Evolutionary conservation across 345 rosid genomes (phyloP).

Genomic region (Populus ilicifolia): DNA sequence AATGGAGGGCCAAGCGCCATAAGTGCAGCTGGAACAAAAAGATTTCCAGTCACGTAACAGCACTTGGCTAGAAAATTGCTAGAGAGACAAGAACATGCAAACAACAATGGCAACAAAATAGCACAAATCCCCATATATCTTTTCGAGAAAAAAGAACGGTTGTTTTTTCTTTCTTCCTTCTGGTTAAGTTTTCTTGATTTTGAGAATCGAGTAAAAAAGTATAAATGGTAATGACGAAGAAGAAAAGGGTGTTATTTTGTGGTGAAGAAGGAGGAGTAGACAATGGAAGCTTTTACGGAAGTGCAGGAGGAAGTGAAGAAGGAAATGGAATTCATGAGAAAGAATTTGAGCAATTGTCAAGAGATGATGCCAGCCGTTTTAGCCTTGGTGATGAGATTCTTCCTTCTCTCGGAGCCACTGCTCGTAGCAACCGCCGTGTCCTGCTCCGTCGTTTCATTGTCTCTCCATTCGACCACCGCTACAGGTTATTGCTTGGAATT

Average conservation of each 20-base stretch:
- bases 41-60: background rate
- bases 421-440: conserved; percentile 33
- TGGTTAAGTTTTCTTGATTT: background rate
- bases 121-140: background rate
- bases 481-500: conserved; percentile 39
- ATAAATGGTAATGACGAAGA: background rate
- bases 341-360: conserved; percentile 24
- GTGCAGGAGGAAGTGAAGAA: background rate
- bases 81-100: background rate
- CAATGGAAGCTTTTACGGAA: background rate
- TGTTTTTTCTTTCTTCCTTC: background rate
- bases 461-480: conserved; percentile 64
- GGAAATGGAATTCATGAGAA: background rate
- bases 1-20: background rate
- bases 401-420: conserved; percentile 67
- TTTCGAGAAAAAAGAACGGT: background rate
- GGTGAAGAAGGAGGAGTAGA: background rate
- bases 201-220: too few relatives aligned
- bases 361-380: conserved; percentile 50
- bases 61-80: background rate
- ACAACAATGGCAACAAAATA: background rate
- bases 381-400: conserved; percentile 59
- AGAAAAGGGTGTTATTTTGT: conserved; percentile 7
- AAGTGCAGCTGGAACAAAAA: background rate
- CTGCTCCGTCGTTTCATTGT: conserved; percentile 50